A percentile compares a stretch with the other conserved stretches of the same genome.
Conservation (phyloP, 768 basidiomycete genomes). For the Tricholoma bakamatsutake region DNA sequence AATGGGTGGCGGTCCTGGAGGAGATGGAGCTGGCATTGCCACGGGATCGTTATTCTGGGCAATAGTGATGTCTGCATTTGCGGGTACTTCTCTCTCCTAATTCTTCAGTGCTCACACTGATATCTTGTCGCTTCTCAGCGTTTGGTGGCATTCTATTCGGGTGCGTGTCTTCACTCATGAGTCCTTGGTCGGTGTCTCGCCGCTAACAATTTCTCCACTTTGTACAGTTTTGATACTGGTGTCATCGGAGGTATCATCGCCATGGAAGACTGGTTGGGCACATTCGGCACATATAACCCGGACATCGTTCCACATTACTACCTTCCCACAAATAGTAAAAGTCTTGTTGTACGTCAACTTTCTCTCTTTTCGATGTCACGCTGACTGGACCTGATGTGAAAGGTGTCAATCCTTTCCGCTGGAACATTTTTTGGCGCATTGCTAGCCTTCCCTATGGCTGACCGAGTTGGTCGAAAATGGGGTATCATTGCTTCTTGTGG, state of each 20-base stretch:
- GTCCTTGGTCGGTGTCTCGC: neutral
- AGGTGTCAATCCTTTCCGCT: constrained; percentile 68
- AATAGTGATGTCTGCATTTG: constrained; percentile 33
- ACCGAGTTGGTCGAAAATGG: constrained; percentile 46
- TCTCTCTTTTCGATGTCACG: neutral
- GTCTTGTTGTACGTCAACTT: constrained; percentile 26
- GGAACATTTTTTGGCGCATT: constrained; percentile 83
- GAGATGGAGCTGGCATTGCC: constrained; percentile 24
- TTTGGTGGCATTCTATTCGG: constrained; percentile 49
- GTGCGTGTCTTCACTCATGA: neutral
- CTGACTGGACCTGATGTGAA: neutral
- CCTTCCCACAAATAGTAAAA: constrained; percentile 35
- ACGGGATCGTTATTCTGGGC: constrained; percentile 27
- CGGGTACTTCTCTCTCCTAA: constrained; percentile 22
- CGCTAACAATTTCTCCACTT: constrained; percentile 7
- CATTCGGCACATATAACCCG: constrained; percentile 35
- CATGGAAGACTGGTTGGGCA: constrained; percentile 51
- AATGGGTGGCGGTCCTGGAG: constrained; percentile 29
- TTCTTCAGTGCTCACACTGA: neutral
- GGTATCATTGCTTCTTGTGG: constrained; percentile 58
- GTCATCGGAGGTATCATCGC: constrained; percentile 72
- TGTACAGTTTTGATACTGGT: constrained; percentile 71
- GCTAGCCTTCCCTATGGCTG: constrained; percentile 34
- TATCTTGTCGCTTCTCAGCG: constrained; percentile 12
- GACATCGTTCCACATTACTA: constrained; percentile 23